Evolutionary conservation across 345 rosid genomes (phyloP), one percentile per base, ranked within the genome.

Genomic region (Triadica sebifera): DNA sequence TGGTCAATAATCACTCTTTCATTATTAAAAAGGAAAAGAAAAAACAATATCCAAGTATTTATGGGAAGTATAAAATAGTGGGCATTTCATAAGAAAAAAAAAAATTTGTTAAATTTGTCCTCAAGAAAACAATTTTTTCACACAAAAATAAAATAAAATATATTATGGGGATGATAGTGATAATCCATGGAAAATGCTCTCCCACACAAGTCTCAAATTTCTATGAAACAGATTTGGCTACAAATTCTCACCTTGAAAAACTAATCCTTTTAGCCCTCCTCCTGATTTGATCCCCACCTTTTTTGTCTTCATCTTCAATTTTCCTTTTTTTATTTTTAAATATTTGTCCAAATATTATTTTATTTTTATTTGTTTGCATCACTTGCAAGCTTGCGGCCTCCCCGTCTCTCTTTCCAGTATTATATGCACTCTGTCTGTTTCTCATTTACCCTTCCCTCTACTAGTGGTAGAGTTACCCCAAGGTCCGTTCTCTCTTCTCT

Each of bases 181-280:
- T 56, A 66, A 69, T 69, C 53, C 53, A 58, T 38, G 25, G 29
- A 43, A 61, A 62, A 61, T 63, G 53, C 34, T 52, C 69, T 75
- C 74, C 34, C 70, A 76, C 75, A 64, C 70, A 43, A 70, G 64
- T 43, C 50, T 70, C 52, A 15, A 22, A 24, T 16, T 15, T 47
- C 64, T 0, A 53, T 4, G 70, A 76, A 63, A 46, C 74, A 39
- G 79, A 70, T 70, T 43, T 70, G 74, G 25, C 65, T 76, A 11
- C 47, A 53, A 70, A 17, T 45, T 6, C 50, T 58, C 75, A 45
- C 65, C 75, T 70, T 60, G 70, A 15, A 76, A 70, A 70, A 19
- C 75, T 51, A 69, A 69, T 76, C 74, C 74, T 51, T 61, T 49
- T 11, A 59, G 37, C 46, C 19, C 20, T 41, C 58, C 38, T 61